These are phyloP conservation scores for Rhizophora mangle DNA, from an alignment of 345 rosid genomes.

Conservation along the genomic window DNA sequence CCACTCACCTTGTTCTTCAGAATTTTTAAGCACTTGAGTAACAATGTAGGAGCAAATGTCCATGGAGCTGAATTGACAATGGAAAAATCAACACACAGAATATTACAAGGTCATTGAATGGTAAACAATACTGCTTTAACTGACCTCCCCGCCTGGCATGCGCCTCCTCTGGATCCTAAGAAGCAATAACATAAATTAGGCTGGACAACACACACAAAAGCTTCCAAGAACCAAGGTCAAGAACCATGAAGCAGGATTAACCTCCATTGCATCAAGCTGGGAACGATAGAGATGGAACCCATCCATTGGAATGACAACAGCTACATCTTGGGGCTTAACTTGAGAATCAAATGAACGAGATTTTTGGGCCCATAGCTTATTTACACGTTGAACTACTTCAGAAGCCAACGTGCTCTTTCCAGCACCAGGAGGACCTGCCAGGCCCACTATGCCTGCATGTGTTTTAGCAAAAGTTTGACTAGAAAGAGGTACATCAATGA, in stretches of 20 bases:
- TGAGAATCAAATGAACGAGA: conserved; percentile 62
- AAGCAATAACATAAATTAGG: conserved; percentile 11
- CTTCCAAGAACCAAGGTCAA: conserved; percentile 1
- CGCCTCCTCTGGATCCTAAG: conserved; percentile 86
- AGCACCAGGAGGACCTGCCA: conserved; percentile 96
- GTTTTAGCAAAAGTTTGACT: conserved; percentile 4
- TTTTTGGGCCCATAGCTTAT: conserved; percentile 67
- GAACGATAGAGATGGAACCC: conserved; percentile 91
- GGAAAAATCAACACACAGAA: conserved; percentile 18
- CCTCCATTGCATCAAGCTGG: conserved; percentile 96
- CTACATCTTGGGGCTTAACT: conserved; percentile 65
- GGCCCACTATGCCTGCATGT: conserved; percentile 64
- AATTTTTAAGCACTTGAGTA: conserved; percentile 68
- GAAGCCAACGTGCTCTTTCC: conserved; percentile 87
- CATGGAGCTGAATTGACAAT: conserved; percentile 69
- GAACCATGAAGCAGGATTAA: conserved; percentile 24
- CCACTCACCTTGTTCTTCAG: conserved; percentile 64
- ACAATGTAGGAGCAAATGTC: conserved; percentile 69
- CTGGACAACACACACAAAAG: neutral
- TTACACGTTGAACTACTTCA: conserved; percentile 65
- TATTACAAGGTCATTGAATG: neutral
- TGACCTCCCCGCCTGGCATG: conserved; percentile 98
- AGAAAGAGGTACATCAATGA: neutral
- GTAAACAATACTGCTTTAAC: conserved; percentile 22
- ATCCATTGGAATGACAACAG: conserved; percentile 85